Percentiles rank a stretch among this genome's conserved stretches.
Evolutionary conservation across 164 flowering plant genomes (phyloP).

Genomic region (Aristolochia californica): DNA sequence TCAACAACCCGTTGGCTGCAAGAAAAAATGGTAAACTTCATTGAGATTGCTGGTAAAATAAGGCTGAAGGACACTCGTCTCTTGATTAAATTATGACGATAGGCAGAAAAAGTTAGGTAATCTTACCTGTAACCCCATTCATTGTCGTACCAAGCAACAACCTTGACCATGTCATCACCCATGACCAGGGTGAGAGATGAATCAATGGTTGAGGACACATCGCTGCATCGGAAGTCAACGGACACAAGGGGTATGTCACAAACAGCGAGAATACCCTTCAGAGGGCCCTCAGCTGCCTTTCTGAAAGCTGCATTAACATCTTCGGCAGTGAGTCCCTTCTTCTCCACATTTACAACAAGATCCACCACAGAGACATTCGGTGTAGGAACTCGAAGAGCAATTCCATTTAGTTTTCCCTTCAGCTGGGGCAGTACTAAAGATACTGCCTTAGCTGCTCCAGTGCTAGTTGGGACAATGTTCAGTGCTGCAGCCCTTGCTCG

Average conservation of each 20-base stretch:
- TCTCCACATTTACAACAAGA: constrained; percentile 78
- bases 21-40: background rate
- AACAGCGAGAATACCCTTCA: constrained; percentile 74
- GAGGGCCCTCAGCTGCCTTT: constrained; percentile 79
- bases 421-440: constrained; percentile 91
- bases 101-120: background rate
- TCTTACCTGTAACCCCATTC: constrained; percentile 98
- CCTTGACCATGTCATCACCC: constrained; percentile 98
- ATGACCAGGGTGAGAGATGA: constrained; percentile 91
- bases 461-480: constrained; percentile 96
- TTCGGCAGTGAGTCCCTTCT: constrained; percentile 82
- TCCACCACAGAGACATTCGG: constrained; percentile 95
- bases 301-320: constrained; percentile 95
- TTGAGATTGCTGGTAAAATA: no score
- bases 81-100: background rate
- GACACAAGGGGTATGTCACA: constrained; percentile 96
- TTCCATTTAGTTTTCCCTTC: constrained; percentile 96
- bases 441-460: constrained; percentile 99
- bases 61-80: background rate
- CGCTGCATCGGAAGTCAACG: constrained; percentile 81
- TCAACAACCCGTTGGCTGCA: constrained; percentile 96
- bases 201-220: constrained; percentile 88
- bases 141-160: constrained; percentile 96
- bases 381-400: constrained; percentile 90
- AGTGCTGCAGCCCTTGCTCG: constrained; percentile 94